Conservation (phyloP, 2,329 filamentous ascomycete genomes). For the Neonectria magnoliae region DNA sequence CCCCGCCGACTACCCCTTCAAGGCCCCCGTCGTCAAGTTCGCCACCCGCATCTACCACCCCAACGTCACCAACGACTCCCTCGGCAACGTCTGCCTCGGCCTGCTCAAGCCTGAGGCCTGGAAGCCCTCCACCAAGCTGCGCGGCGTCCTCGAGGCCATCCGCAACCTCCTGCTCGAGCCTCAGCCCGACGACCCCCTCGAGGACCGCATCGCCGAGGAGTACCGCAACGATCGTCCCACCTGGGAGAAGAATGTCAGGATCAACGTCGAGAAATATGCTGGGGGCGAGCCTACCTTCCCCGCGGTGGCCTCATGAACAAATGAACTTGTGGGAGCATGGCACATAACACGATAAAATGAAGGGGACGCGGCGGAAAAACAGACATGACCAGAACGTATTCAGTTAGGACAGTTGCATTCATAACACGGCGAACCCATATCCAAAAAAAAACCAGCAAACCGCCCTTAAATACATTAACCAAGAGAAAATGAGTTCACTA, state of each 20-base stretch:
- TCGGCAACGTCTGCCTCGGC: constrained; percentile 85
- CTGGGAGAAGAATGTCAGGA: constrained; percentile 79
- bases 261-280: constrained; percentile 81
- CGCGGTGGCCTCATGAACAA: constrained; percentile 26
- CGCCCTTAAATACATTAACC: background rate
- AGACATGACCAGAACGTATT: background rate
- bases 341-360: constrained; percentile 6
- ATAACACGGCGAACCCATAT: constrained; percentile 5
- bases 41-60: constrained; percentile 94
- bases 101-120: constrained; percentile 87
- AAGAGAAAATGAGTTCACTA: background rate
- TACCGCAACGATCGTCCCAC: constrained; percentile 73
- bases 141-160: constrained; percentile 80
- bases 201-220: constrained; percentile 86
- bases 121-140: constrained; percentile 87
- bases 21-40: constrained; percentile 83
- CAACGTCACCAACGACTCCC: constrained; percentile 88
- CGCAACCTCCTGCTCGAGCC: constrained; percentile 80
- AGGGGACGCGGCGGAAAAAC: background rate
- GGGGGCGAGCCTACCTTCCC: constrained; percentile 53
- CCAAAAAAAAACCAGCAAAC: background rate
- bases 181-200: constrained; percentile 89
- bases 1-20: constrained; percentile 88
- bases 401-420: background rate
- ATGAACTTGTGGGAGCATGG: background rate